A percentile compares a stretch with the other conserved stretches of the same genome.
Conservation (phyloP, 176 grass and related monocot genomes). For the Aegilops bicornis region DNA sequence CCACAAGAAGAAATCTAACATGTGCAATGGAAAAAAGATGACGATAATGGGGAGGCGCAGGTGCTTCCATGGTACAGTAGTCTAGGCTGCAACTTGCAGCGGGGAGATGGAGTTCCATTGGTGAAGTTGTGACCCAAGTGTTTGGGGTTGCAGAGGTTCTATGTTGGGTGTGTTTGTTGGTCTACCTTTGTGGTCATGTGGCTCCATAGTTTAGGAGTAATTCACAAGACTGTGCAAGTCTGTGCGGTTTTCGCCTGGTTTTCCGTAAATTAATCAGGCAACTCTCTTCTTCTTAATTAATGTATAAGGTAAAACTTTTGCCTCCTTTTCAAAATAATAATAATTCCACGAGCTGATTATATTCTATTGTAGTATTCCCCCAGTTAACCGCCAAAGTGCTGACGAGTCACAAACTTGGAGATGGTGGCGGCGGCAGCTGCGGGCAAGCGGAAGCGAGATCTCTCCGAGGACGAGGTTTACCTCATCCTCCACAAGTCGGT, state of each 20-base stretch:
- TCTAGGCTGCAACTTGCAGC: no score
- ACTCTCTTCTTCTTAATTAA: neutral
- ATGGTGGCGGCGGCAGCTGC: neutral
- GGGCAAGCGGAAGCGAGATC: slow-evolving; percentile 46
- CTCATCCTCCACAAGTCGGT: slow-evolving; percentile 72
- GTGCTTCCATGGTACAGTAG: no score
- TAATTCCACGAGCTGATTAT: neutral
- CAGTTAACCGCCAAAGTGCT: neutral
- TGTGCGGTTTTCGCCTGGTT: neutral
- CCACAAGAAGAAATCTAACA: no score
- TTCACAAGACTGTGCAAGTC: neutral
- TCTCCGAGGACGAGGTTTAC: slow-evolving; percentile 82
- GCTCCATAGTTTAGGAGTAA: neutral
- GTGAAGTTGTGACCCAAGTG: neutral
- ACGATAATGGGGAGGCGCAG: no score
- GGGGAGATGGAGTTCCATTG: no score
- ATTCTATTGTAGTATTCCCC: neutral
- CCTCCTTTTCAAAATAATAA: neutral
- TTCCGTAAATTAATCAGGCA: neutral
- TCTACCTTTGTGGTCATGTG: neutral
- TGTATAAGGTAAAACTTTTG: neutral
- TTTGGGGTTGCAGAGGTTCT: neutral
- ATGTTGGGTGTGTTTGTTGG: neutral
- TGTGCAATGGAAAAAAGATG: no score
- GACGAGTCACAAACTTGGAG: neutral